phyloP scores from a whole-genome alignment of 495 filamentous ascomycete species.

The Niebla homalea region DNA sequence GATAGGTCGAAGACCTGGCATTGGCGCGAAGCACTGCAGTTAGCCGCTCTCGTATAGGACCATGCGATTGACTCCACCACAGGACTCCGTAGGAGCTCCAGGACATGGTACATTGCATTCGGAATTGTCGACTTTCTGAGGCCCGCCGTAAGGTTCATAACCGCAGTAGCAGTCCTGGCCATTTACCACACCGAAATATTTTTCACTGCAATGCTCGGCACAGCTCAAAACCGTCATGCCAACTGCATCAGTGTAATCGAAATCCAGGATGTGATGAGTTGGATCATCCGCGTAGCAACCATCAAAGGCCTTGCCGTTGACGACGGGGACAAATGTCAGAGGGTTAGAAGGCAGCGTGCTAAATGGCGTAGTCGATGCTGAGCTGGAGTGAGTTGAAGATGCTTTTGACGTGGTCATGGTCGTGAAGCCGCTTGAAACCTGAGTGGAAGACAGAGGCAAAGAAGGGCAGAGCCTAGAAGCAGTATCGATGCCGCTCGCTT shows the following conservation, averaged over 20 bases:
- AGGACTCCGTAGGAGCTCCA: not conserved
- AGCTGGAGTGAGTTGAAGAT: not conserved
- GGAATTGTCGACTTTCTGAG: not conserved
- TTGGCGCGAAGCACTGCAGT: too few species aligned
- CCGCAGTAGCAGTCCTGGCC: slow-evolving; percentile 3
- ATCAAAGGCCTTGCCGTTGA: not conserved
- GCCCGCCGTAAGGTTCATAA: not conserved
- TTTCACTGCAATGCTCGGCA: not conserved
- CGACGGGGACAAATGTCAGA: not conserved
- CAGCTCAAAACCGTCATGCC: not conserved
- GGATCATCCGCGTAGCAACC: not conserved
- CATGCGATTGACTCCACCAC: not conserved
- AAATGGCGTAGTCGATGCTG: not conserved
- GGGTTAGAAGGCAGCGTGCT: not conserved
- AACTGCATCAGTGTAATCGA: not conserved
- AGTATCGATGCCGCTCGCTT: slow-evolving; percentile 15
- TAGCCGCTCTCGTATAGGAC: not conserved
- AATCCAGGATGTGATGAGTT: too few species aligned
- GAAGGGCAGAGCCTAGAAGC: slow-evolving; percentile 7
- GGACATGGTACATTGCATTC: not conserved
- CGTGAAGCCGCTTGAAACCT: slow-evolving; percentile 3
- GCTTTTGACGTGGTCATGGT: too few species aligned
- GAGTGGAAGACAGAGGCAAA: slow-evolving; percentile 23
- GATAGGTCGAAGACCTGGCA: too few species aligned
- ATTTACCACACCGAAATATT: not conserved